Evolutionary conservation across 1,139 yeast genomes (phyloP).

Genomic region (Nakaseomyces sp.): DNA sequence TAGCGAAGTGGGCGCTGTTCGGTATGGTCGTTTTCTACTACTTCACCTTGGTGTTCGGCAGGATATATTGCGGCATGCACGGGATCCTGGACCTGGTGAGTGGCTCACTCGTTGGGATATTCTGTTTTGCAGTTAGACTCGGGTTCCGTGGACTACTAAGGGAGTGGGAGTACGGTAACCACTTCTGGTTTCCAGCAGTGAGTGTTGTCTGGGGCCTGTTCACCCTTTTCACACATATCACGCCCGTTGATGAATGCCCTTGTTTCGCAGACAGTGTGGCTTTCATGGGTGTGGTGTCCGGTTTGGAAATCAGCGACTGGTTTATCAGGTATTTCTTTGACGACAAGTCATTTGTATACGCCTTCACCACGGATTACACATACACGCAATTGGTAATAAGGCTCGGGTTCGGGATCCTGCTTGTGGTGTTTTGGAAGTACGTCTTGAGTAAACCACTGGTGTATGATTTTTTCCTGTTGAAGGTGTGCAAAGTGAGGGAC

Average conservation of each 20-base stretch:
- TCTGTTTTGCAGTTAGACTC: conserved; percentile 39
- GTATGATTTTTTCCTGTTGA: conserved; percentile 14
- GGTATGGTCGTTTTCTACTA: conserved; percentile 41
- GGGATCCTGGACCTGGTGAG: conserved; percentile 69
- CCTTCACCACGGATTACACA: conserved; percentile 2
- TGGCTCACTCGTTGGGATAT: conserved; percentile 58
- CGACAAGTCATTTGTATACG: conserved; percentile 2
- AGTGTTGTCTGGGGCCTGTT: conserved; percentile 38
- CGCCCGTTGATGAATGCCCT: conserved; percentile 91
- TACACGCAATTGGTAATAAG: conserved; percentile 9
- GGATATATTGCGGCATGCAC: conserved; percentile 96
- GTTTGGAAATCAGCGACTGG: conserved; percentile 37
- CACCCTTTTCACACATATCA: conserved; percentile 62
- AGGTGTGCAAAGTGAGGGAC: conserved; percentile 17
- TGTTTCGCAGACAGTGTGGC: conserved; percentile 95
- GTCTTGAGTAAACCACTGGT: conserved; percentile 24
- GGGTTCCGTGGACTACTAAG: conserved; percentile 13
- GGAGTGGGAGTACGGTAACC: conserved; percentile 22
- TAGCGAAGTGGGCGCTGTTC: conserved; percentile 10
- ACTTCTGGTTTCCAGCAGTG: conserved; percentile 34
- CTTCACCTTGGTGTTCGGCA: conserved; percentile 61
- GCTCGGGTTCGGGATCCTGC: conserved; percentile 23
- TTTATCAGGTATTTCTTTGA: conserved; percentile 11
- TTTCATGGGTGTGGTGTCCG: conserved; percentile 80
- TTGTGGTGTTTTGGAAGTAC: conserved; percentile 27